Percentiles rank a stretch among this genome's conserved stretches.
phyloP scores from a whole-genome alignment of 2,329 filamentous ascomycete genomes.

The Fusarium domesticum region DNA sequence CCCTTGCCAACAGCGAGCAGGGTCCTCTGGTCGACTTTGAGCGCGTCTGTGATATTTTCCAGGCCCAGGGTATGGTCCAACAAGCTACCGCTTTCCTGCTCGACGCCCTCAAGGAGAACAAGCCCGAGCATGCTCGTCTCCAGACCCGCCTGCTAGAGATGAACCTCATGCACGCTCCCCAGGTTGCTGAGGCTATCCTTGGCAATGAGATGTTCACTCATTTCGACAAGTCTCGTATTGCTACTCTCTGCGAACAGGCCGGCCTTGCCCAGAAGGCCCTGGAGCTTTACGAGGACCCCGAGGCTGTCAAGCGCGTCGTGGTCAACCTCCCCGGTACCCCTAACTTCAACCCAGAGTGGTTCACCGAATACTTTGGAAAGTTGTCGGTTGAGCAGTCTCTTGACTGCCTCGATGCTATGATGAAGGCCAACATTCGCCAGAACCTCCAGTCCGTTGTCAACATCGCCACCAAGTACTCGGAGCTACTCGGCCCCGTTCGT shows the following conservation, averaged over 20 bases:
- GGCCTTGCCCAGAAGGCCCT: constrained; percentile 82
- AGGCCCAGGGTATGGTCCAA: constrained; percentile 96
- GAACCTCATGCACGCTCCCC: constrained; percentile 94
- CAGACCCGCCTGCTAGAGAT: constrained; percentile 96
- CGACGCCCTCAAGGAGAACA: constrained; percentile 92
- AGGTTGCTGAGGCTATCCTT: constrained; percentile 95
- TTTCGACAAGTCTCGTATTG: constrained; percentile 88
- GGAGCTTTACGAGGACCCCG: constrained; percentile 91
- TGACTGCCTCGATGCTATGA: constrained; percentile 93
- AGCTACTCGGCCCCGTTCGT: constrained; percentile 80
- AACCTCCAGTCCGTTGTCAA: constrained; percentile 94
- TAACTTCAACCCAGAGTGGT: constrained; percentile 86
- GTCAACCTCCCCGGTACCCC: constrained; percentile 78
- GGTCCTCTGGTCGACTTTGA: constrained; percentile 89
- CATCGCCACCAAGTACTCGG: constrained; percentile 96
- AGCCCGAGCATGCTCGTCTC: constrained; percentile 85
- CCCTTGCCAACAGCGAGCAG: constrained; percentile 83
- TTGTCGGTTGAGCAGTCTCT: constrained; percentile 93
- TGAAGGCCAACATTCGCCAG: constrained; percentile 93
- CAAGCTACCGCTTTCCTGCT: constrained; percentile 97
- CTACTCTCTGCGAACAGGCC: constrained; percentile 87
- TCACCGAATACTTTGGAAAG: constrained; percentile 88
- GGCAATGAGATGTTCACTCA: constrained; percentile 98
- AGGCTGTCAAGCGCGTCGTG: constrained; percentile 84
- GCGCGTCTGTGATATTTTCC: constrained; percentile 95